A percentile compares a stretch with the other conserved stretches of the same genome.
Conservation (phyloP, 805 yeast species). For the Wickerhamiella shivajii region DNA sequence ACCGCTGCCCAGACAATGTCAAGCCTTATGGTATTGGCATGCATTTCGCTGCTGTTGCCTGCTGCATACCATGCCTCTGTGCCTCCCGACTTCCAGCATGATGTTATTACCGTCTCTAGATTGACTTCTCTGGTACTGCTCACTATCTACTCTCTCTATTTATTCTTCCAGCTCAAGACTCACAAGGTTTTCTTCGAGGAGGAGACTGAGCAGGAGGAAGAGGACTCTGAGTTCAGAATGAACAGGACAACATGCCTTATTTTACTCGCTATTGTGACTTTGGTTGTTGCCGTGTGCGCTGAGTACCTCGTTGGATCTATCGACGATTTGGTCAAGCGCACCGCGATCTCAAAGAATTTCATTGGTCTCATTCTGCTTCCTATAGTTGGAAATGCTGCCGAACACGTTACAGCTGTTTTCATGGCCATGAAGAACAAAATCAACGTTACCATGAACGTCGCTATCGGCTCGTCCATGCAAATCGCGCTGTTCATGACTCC, state of each 20-base stretch:
- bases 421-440: conserved; percentile 90
- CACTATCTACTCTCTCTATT: conserved; percentile 59
- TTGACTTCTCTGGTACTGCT: conserved; percentile 73
- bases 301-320: conserved; percentile 89
- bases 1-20: conserved; percentile 98
- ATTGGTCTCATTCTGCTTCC: conserved; percentile 90
- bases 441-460: conserved; percentile 95
- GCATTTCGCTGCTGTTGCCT: conserved; percentile 79
- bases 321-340: conserved; percentile 67
- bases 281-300: conserved; percentile 78
- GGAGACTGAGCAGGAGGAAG: conserved; percentile 26
- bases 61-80: conserved; percentile 79
- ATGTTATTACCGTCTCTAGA: conserved; percentile 63
- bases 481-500: conserved; percentile 94
- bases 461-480: conserved; percentile 90
- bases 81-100: conserved; percentile 26
- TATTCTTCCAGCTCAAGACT: conserved; percentile 78
- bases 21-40: conserved; percentile 79
- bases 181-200: conserved; percentile 66
- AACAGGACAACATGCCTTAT: conserved; percentile 39
- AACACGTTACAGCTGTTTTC: conserved; percentile 90
- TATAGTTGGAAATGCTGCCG: conserved; percentile 97
- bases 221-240: conserved; percentile 29
- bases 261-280: conserved; percentile 46
- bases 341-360: conserved; percentile 87